Evolutionary conservation across 352 stramenopile genomes (phyloP), one percentile per base, ranked within the genome.

Genomic region (Globisporangium paddicum): DNA sequence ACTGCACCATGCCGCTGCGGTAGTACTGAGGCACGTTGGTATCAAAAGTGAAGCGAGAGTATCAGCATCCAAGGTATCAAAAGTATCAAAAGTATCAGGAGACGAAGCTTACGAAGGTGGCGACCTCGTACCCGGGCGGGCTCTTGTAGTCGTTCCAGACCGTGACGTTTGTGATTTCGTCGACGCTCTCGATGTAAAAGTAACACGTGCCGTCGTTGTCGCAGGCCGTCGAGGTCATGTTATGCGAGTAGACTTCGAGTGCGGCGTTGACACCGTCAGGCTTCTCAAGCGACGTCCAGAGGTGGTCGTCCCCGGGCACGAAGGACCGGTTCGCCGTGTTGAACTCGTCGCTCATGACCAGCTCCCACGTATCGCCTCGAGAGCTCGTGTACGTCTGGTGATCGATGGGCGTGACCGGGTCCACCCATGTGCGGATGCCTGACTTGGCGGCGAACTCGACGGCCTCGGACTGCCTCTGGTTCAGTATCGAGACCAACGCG

Each of bases 1-100:
- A 81, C 68, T 98, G 90, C 2, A 98, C 50, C 90, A 98, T 97
- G 3, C 68, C 91, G 21, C 75, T 83, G 34, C 68, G 60, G 45
- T 88, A 87, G 55, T 35, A 42, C 38, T 44, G n/a, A n/a, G 38
- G 6, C 16, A 21, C 10, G 35, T 44, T 44, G 37, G 37, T 42
- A 7, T 42, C 16, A 10, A 23, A 44, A 21, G 38, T 32, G n/a
- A n/a, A 32, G 3, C 28, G 6, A 32, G 6, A 3, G 38, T 44
- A 44, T 44, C 16, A 44, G 6, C 38, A 4, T 41, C 13, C 2
- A 19, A 42, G 5, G 38, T 41, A 41, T n/a, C 35, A 41, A 41
- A 14, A 18, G 35, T 19, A 47, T 28, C 48, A 52, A 16, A 61
- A 32, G 28, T 32, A 32, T n/a, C 5, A 63, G 28, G 14, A 67